Base-by-base conservation (phyloP, 1,284 basidiomycete species). In the Ceratobasidium sp. region DNA sequence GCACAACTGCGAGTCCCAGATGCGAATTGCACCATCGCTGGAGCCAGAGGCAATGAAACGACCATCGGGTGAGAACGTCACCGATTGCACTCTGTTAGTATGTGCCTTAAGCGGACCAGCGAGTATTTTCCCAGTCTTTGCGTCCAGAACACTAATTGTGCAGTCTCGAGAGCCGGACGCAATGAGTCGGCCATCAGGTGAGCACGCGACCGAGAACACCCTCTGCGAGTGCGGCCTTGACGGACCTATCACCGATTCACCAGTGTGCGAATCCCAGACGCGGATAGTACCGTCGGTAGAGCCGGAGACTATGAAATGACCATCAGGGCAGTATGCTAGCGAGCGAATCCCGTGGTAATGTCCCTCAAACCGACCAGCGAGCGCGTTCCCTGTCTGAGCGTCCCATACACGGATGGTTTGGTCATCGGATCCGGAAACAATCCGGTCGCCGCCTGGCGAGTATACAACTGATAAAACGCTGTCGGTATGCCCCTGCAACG, bases 241-340 rank as follows among this genome's bases (percentile, higher is more conserved):
- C 30, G 54, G 54, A 57, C 54, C 54, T 23, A 57, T 20, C 8
- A 57, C 54, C n/a, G 54, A 23, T 20, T 57, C n/a, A 30, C 54
- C 54, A 20, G 54, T 57, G 6, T 7, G 54, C 30, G 54, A 20
- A 20, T 66, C 23, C n/a, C 35, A 66, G 7, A 66, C 44, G n/a
- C 35, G 8, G 23, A 66, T 46, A 66, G 62, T 66, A 30, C 38
- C n/a, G 23, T 66, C 62, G 7, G 16, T 35, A n/a, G 62, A 66
- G 23, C 62, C 62, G 35, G 12, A 66, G 33, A 35, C 44, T 7
- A 66, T 8, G 10, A 38, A 38, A 6, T 8, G 10, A 38, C 70
- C 70, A 38, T 73, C 54, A 0, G 70, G 70, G 4, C 54, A 73
- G 41, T n/a, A 73, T 8, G 54, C 23, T n/a, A n/a, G n/a, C n/a